Evolutionary conservation across 192 early-diverging fungal species (phyloP).

Genomic region (Entomortierella chlamydospora): DNA sequence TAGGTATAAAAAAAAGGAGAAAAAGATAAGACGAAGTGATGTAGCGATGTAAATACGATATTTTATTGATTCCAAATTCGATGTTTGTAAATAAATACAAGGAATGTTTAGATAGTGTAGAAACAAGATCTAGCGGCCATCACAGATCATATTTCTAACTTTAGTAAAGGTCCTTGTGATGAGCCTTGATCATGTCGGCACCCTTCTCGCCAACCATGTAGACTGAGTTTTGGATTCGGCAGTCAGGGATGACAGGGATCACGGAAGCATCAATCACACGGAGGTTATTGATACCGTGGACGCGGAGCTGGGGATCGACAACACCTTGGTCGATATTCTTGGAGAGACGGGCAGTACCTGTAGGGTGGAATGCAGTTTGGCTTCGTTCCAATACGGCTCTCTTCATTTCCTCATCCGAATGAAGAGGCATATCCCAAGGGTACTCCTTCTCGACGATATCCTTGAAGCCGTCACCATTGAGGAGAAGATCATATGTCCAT

Average conservation of each 20-base stretch:
- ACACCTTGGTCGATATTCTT: constrained; percentile 39
- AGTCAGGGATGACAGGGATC: constrained; percentile 24
- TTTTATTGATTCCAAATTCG: too few species aligned
- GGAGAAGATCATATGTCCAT: constrained; percentile 35
- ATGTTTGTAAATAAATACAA: too few species aligned
- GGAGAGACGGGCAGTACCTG: constrained; percentile 21
- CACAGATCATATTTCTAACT: too few species aligned
- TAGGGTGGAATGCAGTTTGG: constrained; percentile 31
- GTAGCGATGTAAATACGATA: too few species aligned
- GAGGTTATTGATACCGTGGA: constrained; percentile 31
- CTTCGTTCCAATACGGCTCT: constrained; percentile 28
- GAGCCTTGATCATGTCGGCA: constrained; percentile 42
- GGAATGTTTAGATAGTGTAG: too few species aligned
- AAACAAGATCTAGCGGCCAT: too few species aligned
- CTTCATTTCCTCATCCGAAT: constrained; percentile 31
- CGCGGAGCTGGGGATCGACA: constrained; percentile 32
- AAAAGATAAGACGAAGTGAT: too few species aligned
- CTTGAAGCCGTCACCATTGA: constrained; percentile 32
- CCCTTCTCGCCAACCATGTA: constrained; percentile 43
- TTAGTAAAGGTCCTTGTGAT: constrained; percentile 21
- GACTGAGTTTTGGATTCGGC: constrained; percentile 16
- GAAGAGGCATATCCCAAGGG: constrained; percentile 38
- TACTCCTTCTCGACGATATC: constrained; percentile 29
- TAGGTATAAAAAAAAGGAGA: too few species aligned
- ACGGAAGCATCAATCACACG: constrained; percentile 49